Base-by-base conservation (phyloP, 768 basidiomycete species). In the Tremella mesenterica region DNA sequence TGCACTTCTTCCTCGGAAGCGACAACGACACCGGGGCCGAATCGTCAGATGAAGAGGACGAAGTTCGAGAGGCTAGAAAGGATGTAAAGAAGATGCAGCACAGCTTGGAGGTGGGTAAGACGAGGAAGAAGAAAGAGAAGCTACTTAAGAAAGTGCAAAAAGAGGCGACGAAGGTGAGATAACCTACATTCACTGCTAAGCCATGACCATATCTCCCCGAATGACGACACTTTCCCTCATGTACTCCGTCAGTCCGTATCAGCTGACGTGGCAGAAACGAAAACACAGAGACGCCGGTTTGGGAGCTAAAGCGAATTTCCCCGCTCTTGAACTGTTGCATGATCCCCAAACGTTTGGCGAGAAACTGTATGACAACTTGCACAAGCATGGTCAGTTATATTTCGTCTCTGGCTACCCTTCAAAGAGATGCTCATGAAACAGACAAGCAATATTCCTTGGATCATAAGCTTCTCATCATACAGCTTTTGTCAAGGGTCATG, bases 391-490 rank as follows among this genome's bases (percentile, higher is more conserved):
- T 76, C 50, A 52, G 71, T 65, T 14, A 7, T 9, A 29, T 4
- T 23, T 4, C 4, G 38, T 10, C 10, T 41, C n/a, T 18, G 33
- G 23, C 14, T n/a, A 41, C 4, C 4, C 38, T n/a, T n/a, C n/a
- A n/a, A n/a, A n/a, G n/a, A n/a, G n/a, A 23, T 18, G 38, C 38
- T 48, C n/a, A 48, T 30, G 16, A 3, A 41, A 3, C 54, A 77
- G 93, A 97, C 79, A 91, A 89, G 72, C 85, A 85, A n/a, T 90
- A 88, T 70, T 86, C 88, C 28, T 81, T 97, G 53, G 92, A 96
- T 63, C 95, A 97, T 78, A 96, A 95, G 75, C 85, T 99, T 52
- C 79, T 97, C 58, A 78, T 96, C 70, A 93, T 97, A 89, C 90
- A 95, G 69, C 84, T 99, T 46, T 81, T 97, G 41, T 86, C 90